Evolutionary conservation across 352 stramenopile species (phyloP).

Genomic region (Phytopythium oedochilum): DNA sequence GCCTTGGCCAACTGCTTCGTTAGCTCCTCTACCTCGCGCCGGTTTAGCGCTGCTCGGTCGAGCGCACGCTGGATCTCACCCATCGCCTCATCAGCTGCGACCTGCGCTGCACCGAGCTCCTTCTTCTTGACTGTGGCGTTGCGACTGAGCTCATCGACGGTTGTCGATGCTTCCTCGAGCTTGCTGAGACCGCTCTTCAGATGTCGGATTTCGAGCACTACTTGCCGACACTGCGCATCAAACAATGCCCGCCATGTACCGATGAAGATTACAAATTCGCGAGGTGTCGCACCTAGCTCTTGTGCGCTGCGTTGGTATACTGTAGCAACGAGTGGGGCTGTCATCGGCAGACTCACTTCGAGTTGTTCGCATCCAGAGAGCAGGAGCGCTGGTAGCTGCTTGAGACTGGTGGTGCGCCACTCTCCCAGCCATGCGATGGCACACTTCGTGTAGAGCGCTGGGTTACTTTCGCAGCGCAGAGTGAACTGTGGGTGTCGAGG

Average conservation of each 20-base stretch:
- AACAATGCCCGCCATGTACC: constrained; percentile 76
- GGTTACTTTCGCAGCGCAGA: constrained; percentile 91
- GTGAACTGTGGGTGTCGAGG: constrained; percentile 68
- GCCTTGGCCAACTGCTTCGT: constrained; percentile 88
- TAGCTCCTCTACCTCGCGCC: constrained; percentile 89
- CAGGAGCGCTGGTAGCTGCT: constrained; percentile 69
- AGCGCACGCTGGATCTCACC: constrained; percentile 94
- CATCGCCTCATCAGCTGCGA: constrained; percentile 92
- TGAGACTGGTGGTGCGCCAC: constrained; percentile 78
- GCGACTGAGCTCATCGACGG: constrained; percentile 88
- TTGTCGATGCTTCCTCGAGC: constrained; percentile 86
- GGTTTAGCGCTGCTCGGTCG: constrained; percentile 81
- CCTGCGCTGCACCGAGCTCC: constrained; percentile 84
- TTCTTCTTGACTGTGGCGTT: constrained; percentile 89
- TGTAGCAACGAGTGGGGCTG: constrained; percentile 43
- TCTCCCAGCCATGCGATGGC: constrained; percentile 93
- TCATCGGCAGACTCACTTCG: constrained; percentile 49
- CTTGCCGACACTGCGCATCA: constrained; percentile 71
- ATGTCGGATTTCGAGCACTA: constrained; percentile 85
- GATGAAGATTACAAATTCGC: constrained; percentile 86
- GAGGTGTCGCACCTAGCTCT: constrained; percentile 64
- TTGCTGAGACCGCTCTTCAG: constrained; percentile 90
- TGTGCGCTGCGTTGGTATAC: constrained; percentile 63
- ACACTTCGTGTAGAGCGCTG: constrained; percentile 91
- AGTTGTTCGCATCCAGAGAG: constrained; percentile 49